Evolutionary conservation across 2,329 filamentous ascomycete genomes (phyloP).

Genomic region (Pleurostoma richardsiae): DNA sequence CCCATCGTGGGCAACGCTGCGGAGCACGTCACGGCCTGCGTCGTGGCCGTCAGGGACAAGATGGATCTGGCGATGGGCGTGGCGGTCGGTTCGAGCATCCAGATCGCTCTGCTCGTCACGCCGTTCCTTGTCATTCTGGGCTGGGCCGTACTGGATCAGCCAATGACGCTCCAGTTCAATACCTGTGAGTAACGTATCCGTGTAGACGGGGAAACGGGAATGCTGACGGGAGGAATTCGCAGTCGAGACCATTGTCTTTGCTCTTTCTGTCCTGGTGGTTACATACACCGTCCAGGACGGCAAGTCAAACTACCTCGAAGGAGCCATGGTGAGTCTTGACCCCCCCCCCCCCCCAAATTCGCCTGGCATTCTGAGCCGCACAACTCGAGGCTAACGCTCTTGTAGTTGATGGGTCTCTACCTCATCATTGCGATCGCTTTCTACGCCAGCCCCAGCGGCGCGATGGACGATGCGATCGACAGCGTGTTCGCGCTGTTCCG

Average conservation of each 20-base stretch:
- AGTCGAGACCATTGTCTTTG: slow-evolving; percentile 74
- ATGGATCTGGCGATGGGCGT: slow-evolving; percentile 74
- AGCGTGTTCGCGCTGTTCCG: slow-evolving; percentile 14
- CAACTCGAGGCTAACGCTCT: slow-evolving; percentile 11
- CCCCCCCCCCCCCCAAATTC: too few species aligned
- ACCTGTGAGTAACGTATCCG: slow-evolving; percentile 38
- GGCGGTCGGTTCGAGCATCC: slow-evolving; percentile 75
- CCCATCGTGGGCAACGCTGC: slow-evolving; percentile 78
- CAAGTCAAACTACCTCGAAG: slow-evolving; percentile 80
- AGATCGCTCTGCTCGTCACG: slow-evolving; percentile 78
- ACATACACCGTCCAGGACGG: slow-evolving; percentile 76
- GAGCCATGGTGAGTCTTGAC: slow-evolving; percentile 49
- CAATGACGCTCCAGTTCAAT: slow-evolving; percentile 78
- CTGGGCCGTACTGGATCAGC: slow-evolving; percentile 66
- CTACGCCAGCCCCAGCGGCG: slow-evolving; percentile 47
- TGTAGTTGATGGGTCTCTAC: slow-evolving; percentile 41
- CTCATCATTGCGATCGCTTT: slow-evolving; percentile 57
- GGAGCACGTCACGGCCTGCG: slow-evolving; percentile 76
- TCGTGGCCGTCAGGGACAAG: slow-evolving; percentile 74
- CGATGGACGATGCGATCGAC: slow-evolving; percentile 44
- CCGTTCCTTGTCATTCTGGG: slow-evolving; percentile 75
- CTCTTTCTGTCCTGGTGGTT: slow-evolving; percentile 69
- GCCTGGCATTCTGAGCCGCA: too few species aligned
- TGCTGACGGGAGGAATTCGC: not conserved
- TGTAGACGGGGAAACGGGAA: too few species aligned